These are phyloP conservation scores for Tylopilus sp. DNA, from an alignment of 1,284 basidiomycete genomes.

Conservation along the genomic window DNA sequence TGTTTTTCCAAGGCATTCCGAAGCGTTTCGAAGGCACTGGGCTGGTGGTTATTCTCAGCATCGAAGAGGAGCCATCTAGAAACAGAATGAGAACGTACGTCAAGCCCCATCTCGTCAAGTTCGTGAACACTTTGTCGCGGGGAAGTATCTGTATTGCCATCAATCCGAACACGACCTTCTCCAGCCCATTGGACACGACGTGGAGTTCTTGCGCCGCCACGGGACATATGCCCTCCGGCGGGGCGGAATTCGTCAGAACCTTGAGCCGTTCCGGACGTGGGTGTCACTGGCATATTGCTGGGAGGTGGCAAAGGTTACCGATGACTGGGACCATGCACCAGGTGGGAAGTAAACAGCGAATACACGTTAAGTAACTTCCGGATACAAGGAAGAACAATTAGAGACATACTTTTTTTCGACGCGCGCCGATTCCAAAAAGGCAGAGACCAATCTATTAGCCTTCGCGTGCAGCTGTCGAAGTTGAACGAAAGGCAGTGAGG, in stretches of 20 bases:
- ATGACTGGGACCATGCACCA: constrained; percentile 4
- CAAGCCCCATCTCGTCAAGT: constrained; percentile 55
- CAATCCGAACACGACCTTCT: constrained; percentile 6
- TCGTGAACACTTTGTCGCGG: constrained; percentile 37
- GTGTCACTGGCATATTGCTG: constrained; percentile 30
- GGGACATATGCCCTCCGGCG: constrained; percentile 34
- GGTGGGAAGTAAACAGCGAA: neutral
- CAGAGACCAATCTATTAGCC: neutral
- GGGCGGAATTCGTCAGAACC: constrained; percentile 20
- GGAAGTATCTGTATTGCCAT: constrained; percentile 7
- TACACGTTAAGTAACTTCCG: neutral
- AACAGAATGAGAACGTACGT: constrained; percentile 46
- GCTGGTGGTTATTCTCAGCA: constrained; percentile 47
- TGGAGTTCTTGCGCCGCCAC: constrained; percentile 46
- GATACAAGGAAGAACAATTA: neutral
- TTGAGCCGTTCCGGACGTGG: constrained; percentile 6
- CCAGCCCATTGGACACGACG: constrained; percentile 54
- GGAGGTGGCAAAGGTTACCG: constrained; percentile 19
- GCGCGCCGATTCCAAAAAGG: neutral
- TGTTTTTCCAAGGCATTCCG: constrained; percentile 56
- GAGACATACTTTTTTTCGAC: constrained; percentile 14
- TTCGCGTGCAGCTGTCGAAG: neutral
- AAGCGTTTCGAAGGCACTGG: constrained; percentile 61
- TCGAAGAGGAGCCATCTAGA: neutral
- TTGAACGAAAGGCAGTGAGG: neutral